Conservation (phyloP, 495 filamentous ascomycete genomes). For the Penicillium macrosclerotiorum region DNA sequence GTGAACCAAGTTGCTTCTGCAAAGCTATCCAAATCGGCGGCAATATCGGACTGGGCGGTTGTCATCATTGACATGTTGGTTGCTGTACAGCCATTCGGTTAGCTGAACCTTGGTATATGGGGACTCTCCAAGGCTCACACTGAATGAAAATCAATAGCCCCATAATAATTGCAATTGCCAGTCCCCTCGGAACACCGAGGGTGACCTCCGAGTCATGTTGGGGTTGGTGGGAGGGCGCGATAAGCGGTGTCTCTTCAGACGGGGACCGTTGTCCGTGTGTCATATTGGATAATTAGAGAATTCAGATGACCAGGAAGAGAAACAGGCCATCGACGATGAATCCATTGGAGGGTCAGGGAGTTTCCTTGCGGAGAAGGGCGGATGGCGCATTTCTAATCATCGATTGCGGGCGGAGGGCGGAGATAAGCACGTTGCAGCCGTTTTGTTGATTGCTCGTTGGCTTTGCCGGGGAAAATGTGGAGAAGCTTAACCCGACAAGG, state of each 20-base stretch:
- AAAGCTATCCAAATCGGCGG: conserved; percentile 68
- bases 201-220: conserved; percentile 3
- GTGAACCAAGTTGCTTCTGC: conserved; percentile 73
- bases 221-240: conserved; percentile 4
- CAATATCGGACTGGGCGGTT: conserved; percentile 70
- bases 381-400: conserved; percentile 23
- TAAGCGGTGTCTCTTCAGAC: conserved; percentile 29
- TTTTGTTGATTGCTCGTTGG: neutral
- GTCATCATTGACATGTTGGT: conserved; percentile 76
- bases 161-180: conserved; percentile 16
- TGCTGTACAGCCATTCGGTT: conserved; percentile 34
- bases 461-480: too few relatives aligned
- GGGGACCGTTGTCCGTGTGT: conserved; percentile 22
- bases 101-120: too few relatives aligned
- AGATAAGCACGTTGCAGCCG: conserved; percentile 2
- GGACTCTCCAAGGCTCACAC: too few relatives aligned
- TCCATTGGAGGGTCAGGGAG: neutral
- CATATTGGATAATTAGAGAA: neutral
- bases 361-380: conserved; percentile 7
- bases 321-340: neutral
- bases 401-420: neutral
- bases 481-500: neutral
- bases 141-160: conserved; percentile 27
- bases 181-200: conserved; percentile 10
- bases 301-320: neutral